Conservation (phyloP, 2,329 filamentous ascomycete species). For the Ceratocystis lukuohia region DNA sequence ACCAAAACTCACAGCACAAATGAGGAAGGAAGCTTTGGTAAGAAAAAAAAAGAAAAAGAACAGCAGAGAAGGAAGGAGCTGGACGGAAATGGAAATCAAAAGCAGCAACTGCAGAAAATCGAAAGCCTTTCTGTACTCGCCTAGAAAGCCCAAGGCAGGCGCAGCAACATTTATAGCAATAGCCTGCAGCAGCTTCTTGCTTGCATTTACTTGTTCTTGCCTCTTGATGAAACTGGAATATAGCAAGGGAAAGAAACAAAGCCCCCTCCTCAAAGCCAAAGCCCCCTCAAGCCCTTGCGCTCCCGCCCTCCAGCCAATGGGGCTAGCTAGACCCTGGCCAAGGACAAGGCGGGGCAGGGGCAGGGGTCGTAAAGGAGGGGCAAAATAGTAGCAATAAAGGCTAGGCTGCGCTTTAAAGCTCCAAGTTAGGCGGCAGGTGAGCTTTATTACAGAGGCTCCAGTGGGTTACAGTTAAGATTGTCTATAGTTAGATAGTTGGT, state of each 20-base stretch:
- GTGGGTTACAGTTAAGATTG: too few relatives aligned
- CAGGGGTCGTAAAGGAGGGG: neutral
- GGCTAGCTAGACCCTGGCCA: neutral
- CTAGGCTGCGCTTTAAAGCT: neutral
- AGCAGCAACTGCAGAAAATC: neutral
- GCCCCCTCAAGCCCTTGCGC: neutral
- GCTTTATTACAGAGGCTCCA: too few relatives aligned
- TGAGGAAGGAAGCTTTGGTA: conserved; percentile 7
- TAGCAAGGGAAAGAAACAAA: neutral
- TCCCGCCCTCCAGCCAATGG: neutral
- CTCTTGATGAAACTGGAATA: neutral
- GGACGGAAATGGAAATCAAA: conserved; percentile 1
- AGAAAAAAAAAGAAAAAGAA: neutral
- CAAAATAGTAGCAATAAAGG: neutral
- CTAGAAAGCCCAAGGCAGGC: neutral
- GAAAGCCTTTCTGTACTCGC: neutral
- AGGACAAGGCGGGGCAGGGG: neutral
- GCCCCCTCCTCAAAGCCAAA: neutral
- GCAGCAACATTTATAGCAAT: neutral
- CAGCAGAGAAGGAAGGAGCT: neutral
- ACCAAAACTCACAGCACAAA: neutral
- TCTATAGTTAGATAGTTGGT: too few relatives aligned
- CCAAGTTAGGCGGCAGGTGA: too few relatives aligned
- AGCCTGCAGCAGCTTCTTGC: neutral
- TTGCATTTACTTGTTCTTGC: too few relatives aligned